These are phyloP conservation scores for Fusarium subtropicale DNA, from an alignment of 2,329 filamentous ascomycete genomes.

Conservation along the genomic window DNA sequence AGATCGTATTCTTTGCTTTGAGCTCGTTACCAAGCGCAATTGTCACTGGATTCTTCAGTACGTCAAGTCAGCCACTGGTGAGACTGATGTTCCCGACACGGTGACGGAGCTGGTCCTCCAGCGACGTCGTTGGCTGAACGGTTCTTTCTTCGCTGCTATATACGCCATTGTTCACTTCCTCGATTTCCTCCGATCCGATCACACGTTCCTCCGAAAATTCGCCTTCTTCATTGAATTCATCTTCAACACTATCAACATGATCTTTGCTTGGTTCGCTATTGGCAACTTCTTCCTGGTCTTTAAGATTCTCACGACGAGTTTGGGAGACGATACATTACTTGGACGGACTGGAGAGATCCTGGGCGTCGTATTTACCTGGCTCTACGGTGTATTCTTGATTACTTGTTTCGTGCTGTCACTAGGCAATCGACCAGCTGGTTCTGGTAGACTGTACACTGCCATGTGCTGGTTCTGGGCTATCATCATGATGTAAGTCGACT, in stretches of 20 bases:
- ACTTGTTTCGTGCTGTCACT: constrained; percentile 95
- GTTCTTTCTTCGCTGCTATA: constrained; percentile 96
- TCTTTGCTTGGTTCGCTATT: constrained; percentile 98
- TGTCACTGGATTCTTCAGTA: constrained; percentile 98
- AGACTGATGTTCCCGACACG: constrained; percentile 95
- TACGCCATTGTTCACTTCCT: constrained; percentile 96
- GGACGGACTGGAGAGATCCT: constrained; percentile 83
- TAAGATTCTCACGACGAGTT: constrained; percentile 90
- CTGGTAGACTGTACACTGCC: constrained; percentile 91
- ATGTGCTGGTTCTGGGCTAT: constrained; percentile 99
- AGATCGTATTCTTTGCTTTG: constrained; percentile 98
- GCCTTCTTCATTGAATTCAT: constrained; percentile 93
- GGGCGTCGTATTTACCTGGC: constrained; percentile 93
- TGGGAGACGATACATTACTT: constrained; percentile 76
- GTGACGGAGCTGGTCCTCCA: constrained; percentile 97
- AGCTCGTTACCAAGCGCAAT: constrained; percentile 96
- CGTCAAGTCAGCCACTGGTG: constrained; percentile 95
- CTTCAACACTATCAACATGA: constrained; percentile 96
- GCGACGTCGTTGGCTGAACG: constrained; percentile 96
- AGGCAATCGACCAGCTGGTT: constrained; percentile 94
- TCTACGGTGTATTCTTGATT: constrained; percentile 90
- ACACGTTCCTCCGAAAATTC: constrained; percentile 86
- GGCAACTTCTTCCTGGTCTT: constrained; percentile 99
- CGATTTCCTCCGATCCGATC: constrained; percentile 93
- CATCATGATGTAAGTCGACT: constrained; percentile 83